Conservation (phyloP, 352 stramenopile species). For the Phytopythium boreale region DNA sequence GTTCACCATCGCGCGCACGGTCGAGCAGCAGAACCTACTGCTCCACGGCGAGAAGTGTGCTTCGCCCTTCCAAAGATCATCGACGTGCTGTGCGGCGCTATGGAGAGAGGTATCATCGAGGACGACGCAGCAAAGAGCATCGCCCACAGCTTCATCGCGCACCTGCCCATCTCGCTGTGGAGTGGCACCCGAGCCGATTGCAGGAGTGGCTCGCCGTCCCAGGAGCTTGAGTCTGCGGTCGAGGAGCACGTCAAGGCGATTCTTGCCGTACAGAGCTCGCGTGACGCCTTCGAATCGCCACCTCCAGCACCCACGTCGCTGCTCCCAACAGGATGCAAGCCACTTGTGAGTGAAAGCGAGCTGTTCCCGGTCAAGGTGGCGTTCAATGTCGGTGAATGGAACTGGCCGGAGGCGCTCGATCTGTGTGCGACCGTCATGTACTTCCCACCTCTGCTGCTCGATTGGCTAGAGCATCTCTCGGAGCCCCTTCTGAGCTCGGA, state of each 20-base stretch:
- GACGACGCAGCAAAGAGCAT: conserved; percentile 3
- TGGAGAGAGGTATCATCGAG: conserved; percentile 24
- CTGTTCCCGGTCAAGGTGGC: conserved; percentile 67
- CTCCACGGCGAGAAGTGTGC: conserved; percentile 39
- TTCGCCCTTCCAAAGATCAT: conserved; percentile 48
- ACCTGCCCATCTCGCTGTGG: conserved; percentile 20
- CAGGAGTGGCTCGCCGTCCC: not conserved
- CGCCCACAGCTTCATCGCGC: conserved; percentile 18
- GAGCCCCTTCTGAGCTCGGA: conserved; percentile 46
- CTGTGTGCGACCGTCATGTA: conserved; percentile 21
- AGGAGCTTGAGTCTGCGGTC: conserved; percentile 23
- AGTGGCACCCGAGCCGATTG: not conserved
- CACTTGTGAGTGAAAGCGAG: conserved; percentile 22
- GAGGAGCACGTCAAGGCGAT: conserved; percentile 15
- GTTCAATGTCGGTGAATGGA: conserved; percentile 75
- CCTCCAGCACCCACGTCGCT: not conserved
- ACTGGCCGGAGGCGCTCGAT: conserved; percentile 42
- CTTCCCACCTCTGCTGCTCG: conserved; percentile 55
- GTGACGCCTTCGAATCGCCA: conserved; percentile 8
- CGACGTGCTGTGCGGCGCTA: conserved; percentile 52
- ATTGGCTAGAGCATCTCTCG: conserved; percentile 77
- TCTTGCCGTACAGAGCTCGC: conserved; percentile 1
- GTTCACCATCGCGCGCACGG: conserved; percentile 55
- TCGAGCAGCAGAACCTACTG: conserved; percentile 72
- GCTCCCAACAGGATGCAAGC: conserved; percentile 1